Conservation (phyloP, 2,329 filamentous ascomycete species). For the Fusarium nelsonii region DNA sequence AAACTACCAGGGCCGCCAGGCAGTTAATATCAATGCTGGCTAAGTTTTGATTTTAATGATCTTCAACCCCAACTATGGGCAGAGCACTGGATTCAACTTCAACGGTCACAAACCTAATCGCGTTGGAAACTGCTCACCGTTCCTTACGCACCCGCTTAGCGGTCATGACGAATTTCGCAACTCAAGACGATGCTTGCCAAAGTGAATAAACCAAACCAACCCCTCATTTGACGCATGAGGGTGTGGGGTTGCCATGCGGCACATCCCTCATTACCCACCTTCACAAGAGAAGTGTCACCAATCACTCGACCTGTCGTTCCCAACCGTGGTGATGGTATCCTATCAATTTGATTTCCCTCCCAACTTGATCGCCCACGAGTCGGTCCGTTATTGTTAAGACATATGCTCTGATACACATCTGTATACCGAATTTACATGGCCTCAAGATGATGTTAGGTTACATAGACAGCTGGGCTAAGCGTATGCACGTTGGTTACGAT, state of each 20-base stretch:
- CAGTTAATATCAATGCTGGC: background rate
- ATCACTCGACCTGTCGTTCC: slow-evolving; percentile 40
- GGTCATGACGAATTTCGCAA: background rate
- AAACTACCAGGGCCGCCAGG: background rate
- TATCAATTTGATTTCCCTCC: slow-evolving; percentile 45
- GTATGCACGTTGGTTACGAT: slow-evolving; percentile 3
- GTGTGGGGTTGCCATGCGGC: slow-evolving; percentile 49
- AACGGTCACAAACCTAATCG: background rate
- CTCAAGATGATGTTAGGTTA: slow-evolving; percentile 5
- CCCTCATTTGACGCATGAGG: slow-evolving; percentile 35
- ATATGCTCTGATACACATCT: slow-evolving; percentile 17
- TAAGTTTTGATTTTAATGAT: background rate
- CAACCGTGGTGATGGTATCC: slow-evolving; percentile 49
- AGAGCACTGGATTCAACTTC: background rate
- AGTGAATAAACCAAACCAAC: slow-evolving; percentile 11
- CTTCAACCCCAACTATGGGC: background rate
- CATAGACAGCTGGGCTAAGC: slow-evolving; percentile 4
- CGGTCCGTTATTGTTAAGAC: slow-evolving; percentile 46
- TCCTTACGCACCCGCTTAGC: background rate
- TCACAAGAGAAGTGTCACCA: slow-evolving; percentile 35
- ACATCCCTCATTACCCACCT: slow-evolving; percentile 37
- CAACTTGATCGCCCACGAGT: slow-evolving; percentile 41
- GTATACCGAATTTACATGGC: background rate
- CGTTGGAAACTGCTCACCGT: background rate
- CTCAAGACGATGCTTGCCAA: slow-evolving; percentile 17